phyloP scores from a whole-genome alignment of 1,139 yeast genomes.

The Hansenula sp. region DNA sequence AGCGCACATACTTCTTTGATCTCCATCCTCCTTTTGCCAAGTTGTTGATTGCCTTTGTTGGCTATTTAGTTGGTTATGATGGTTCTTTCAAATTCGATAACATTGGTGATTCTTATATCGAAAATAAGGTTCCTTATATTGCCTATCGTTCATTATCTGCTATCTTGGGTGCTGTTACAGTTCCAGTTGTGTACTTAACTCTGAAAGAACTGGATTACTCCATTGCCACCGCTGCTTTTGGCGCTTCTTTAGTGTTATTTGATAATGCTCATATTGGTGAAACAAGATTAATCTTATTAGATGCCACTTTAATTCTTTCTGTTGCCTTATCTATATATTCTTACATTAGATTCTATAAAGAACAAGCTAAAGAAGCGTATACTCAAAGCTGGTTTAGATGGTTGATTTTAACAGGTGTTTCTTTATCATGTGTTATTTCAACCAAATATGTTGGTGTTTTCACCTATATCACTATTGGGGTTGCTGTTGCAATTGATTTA shows the following conservation, averaged over 20 bases:
- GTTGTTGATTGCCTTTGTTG: slow-evolving; percentile 84
- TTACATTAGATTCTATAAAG: slow-evolving; percentile 77
- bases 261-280: slow-evolving; percentile 94
- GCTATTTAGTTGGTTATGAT: slow-evolving; percentile 83
- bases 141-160: slow-evolving; percentile 86
- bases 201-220: slow-evolving; percentile 81
- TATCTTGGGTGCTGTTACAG: slow-evolving; percentile 73
- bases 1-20: slow-evolving; percentile 87
- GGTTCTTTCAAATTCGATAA: slow-evolving; percentile 89
- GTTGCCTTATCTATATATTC: slow-evolving; percentile 77
- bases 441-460: slow-evolving; percentile 95
- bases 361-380: slow-evolving; percentile 60
- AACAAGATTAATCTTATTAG: slow-evolving; percentile 84
- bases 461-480: slow-evolving; percentile 83
- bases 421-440: slow-evolving; percentile 85
- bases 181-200: slow-evolving; percentile 78
- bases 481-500: slow-evolving; percentile 79
- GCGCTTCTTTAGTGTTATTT: slow-evolving; percentile 77
- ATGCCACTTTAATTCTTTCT: slow-evolving; percentile 80
- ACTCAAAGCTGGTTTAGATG: slow-evolving; percentile 79
- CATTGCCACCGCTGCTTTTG: slow-evolving; percentile 72
- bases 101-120: slow-evolving; percentile 80
- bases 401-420: slow-evolving; percentile 78
- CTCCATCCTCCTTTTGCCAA: slow-evolving; percentile 98
- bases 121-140: slow-evolving; percentile 80